Percentiles rank a stretch among this genome's conserved stretches.
These are phyloP conservation scores for Colletotrichum graminicola DNA, from an alignment of 2,329 filamentous ascomycete genomes.

Conservation along the genomic window DNA sequence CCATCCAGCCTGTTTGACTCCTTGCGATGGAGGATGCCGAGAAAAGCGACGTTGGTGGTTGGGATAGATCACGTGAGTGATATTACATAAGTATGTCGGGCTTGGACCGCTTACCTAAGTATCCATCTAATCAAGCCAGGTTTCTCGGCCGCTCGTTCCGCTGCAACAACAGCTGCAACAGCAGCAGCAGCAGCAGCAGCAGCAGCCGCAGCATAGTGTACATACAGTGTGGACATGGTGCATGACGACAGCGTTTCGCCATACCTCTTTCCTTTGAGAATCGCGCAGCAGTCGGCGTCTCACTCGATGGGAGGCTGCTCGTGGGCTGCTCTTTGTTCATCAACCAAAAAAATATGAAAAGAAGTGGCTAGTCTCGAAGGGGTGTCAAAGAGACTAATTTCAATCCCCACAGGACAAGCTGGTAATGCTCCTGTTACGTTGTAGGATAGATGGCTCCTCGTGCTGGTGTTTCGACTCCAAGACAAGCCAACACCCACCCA, in stretches of 20 bases:
- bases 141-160: slow-evolving; percentile 1
- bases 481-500: neutral
- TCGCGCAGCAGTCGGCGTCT: slow-evolving; percentile 3
- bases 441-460: neutral
- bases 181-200: neutral
- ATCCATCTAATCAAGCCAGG: too few relatives aligned
- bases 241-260: slow-evolving; percentile 31
- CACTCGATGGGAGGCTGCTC: neutral
- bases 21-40: slow-evolving; percentile 38
- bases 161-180: neutral
- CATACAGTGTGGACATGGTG: slow-evolving; percentile 10
- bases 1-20: slow-evolving; percentile 33
- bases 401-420: neutral
- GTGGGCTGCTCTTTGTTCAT: slow-evolving; percentile 13
- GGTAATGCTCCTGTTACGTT: neutral
- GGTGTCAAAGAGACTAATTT: too few relatives aligned
- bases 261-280: slow-evolving; percentile 15
- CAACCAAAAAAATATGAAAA: too few relatives aligned
- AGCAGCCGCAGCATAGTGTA: too few relatives aligned
- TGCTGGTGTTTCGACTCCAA: slow-evolving; percentile 8
- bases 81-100: slow-evolving; percentile 30
- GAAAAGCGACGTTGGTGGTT: slow-evolving; percentile 37
- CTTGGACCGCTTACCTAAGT: neutral
- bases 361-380: neutral
- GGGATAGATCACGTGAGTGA: neutral